Evolutionary conservation across 306 rosid species (phyloP), one percentile per base, ranked within the genome.

Genomic region (Corylus heterophylla): DNA sequence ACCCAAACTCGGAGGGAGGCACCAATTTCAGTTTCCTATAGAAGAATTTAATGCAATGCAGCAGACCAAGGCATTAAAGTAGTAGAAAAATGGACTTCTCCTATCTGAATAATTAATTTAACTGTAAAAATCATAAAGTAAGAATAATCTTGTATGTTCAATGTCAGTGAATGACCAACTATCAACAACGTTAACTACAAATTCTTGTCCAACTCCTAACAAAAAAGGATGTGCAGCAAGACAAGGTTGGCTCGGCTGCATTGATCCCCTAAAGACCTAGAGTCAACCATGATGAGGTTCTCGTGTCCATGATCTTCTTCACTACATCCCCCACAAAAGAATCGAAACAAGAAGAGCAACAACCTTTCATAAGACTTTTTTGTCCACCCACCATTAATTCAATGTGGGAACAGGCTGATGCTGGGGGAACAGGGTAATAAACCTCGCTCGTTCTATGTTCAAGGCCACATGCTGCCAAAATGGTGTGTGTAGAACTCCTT

Each of bases 281-380:
- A 63, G 88, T 74, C 86, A 89, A 82, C 94, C 98, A 91, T 27
- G 81, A 83, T 42, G 89, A 71, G 63, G 80, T 73, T 85, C 56
- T 87, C 25, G 86, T 52, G 64, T 90, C 95, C 84, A 87, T 81
- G 76, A 93, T 74, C 83, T 76, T 90, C 88, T 88, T 87, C 85
- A 91, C 96, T 74, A 90, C 92, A 2, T 85, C 89, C 58, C 81
- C 83, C 44, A 93, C 91, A 35, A 88, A 93, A 76, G 88, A 85
- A 86, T 89, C 92, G 67, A 93, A 96, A 86, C 99, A 93, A 69
- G 91, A 75, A 39, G 94, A 93, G 88, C 99, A 93, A 79, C 89
- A 86, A 59, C 94, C 96, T 35, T 84, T 83, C 71, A 91, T 83
- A 74, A 88, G 87, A 84, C 94, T 91, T 4, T 89, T 79, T 72